phyloP scores from a whole-genome alignment of 176 grass and related monocot genomes.

The Saccharum officinarum region DNA sequence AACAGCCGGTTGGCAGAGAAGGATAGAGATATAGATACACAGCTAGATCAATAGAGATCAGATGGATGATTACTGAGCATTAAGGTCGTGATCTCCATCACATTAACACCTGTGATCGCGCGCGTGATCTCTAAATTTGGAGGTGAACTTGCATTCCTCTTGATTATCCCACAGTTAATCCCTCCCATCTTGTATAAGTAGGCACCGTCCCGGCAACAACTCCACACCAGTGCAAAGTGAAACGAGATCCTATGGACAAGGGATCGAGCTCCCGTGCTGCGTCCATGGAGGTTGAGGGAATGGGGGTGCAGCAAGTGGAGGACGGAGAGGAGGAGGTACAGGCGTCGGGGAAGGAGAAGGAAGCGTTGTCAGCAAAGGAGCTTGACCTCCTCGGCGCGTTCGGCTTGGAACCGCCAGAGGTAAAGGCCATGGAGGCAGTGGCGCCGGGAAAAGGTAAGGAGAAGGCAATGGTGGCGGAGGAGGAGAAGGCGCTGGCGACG shows the following conservation, averaged over 20 bases:
- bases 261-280: not conserved
- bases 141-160: constrained; percentile 13
- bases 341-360: not conserved
- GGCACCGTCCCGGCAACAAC: not conserved
- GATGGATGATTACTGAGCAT: constrained; percentile 16
- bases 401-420: not conserved
- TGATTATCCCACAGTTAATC: constrained; percentile 22
- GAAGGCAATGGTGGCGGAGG: not conserved
- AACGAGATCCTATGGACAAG: no score
- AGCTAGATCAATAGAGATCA: not conserved
- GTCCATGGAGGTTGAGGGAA: constrained; percentile 21
- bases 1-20: not conserved
- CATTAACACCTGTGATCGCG: constrained; percentile 38
- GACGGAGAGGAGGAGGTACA: not conserved
- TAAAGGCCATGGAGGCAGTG: not conserved
- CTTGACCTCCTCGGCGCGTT: not conserved
- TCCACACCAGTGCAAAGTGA: not conserved
- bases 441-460: constrained; percentile 21
- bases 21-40: constrained; percentile 19
- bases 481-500: not conserved
- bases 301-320: not conserved
- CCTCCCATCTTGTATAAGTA: constrained; percentile 37
- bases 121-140: constrained; percentile 35
- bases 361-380: not conserved
- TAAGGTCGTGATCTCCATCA: constrained; percentile 29